Conservation (phyloP, 768 basidiomycete genomes). For the Tricholoma matsutake region DNA sequence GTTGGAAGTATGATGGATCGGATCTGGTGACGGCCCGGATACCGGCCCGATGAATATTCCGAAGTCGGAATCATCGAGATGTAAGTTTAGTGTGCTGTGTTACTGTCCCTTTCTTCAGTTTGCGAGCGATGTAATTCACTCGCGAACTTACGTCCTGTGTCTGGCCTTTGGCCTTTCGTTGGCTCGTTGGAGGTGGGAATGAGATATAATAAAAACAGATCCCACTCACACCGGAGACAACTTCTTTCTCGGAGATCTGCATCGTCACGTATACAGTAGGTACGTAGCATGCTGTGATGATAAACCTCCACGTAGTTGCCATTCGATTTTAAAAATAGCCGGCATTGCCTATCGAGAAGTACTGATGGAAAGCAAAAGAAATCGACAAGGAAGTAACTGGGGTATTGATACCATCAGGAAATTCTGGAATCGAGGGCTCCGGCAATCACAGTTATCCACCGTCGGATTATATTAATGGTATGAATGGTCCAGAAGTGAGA, state of each 20-base stretch:
- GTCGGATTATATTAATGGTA: too few species aligned
- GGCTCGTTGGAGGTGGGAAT: neutral
- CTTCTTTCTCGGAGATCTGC: neutral
- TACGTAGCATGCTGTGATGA: neutral
- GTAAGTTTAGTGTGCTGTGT: too few species aligned
- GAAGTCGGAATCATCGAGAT: too few species aligned
- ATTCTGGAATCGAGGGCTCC: too few species aligned
- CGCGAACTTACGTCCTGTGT: neutral
- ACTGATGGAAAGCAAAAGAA: neutral
- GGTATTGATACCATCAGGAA: neutral
- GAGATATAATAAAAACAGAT: neutral
- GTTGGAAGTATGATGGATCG: neutral
- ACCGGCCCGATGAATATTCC: too few species aligned
- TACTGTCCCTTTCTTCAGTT: too few species aligned
- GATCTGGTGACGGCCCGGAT: neutral
- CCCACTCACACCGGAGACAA: neutral
- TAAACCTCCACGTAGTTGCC: neutral
- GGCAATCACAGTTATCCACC: neutral
- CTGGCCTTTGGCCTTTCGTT: neutral
- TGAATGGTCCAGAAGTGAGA: neutral
- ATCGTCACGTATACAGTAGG: neutral
- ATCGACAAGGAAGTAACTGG: neutral
- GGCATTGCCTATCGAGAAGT: neutral
- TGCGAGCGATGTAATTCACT: neutral
- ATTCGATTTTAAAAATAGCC: neutral